Evolutionary conservation across 108 stramenopile species (phyloP).

Genomic region (Schizochytrium sp.): DNA sequence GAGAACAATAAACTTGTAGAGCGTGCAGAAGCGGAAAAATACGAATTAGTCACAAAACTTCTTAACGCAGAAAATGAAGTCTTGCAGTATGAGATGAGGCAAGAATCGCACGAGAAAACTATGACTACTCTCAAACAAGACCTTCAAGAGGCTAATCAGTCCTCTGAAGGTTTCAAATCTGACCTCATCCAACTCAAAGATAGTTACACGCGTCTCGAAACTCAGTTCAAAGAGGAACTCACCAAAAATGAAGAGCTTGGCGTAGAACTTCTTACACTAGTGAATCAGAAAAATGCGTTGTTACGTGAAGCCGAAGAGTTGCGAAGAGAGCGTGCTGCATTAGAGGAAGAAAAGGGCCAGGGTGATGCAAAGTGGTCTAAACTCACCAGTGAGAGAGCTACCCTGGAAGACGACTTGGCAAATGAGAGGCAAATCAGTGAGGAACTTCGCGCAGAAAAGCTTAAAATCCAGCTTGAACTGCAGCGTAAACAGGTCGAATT

Average conservation of each 20-base stretch:
- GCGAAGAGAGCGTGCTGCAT: constrained; percentile 30
- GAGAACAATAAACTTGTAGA: constrained; percentile 58
- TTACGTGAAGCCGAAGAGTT: constrained; percentile 41
- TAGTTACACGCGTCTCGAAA: constrained; percentile 19
- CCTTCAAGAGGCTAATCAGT: constrained; percentile 31
- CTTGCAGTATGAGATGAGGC: constrained; percentile 39
- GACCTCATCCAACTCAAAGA: constrained; percentile 44
- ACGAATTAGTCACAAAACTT: constrained; percentile 50
- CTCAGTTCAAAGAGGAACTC: constrained; percentile 50
- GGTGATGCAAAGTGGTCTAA: neutral
- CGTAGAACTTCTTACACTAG: constrained; percentile 56
- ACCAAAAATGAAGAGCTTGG: constrained; percentile 56
- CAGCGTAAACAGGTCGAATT: constrained; percentile 59
- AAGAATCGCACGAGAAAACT: constrained; percentile 37
- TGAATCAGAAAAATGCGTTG: constrained; percentile 44
- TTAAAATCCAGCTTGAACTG: constrained; percentile 53
- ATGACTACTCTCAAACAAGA: constrained; percentile 10
- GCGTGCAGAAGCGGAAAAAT: constrained; percentile 56
- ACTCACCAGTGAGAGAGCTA: neutral
- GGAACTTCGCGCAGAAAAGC: neutral
- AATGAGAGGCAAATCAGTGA: neutral
- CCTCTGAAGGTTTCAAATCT: neutral
- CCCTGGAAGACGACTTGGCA: constrained; percentile 8
- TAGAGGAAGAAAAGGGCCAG: neutral
- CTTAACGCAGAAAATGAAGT: constrained; percentile 51